A percentile compares a stretch with the other conserved stretches of the same genome.
Evolutionary conservation across 2,329 filamentous ascomycete genomes (phyloP).

Genomic region (Metarhizium rileyi): DNA sequence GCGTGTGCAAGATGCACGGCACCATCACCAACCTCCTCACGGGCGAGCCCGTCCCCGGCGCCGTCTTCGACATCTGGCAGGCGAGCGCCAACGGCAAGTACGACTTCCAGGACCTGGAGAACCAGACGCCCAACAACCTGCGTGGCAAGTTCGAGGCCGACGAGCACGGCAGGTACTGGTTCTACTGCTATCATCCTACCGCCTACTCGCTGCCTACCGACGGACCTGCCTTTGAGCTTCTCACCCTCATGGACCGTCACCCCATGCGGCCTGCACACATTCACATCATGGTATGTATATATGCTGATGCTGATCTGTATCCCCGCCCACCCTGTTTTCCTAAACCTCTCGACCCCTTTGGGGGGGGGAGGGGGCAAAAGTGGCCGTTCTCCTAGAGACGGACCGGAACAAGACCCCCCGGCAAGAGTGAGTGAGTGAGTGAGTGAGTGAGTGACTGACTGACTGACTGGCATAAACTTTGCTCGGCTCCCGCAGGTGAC

Average conservation of each 20-base stretch:
- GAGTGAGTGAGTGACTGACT: too few species aligned
- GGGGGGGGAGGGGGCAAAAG: too few species aligned
- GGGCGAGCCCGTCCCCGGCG: conserved; percentile 54
- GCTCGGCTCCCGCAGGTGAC: conserved; percentile 30
- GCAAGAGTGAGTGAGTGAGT: too few species aligned
- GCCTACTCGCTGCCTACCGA: conserved; percentile 62
- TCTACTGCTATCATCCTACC: conserved; percentile 68
- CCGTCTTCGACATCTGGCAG: conserved; percentile 72
- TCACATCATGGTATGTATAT: conserved; percentile 38
- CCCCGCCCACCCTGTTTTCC: too few species aligned
- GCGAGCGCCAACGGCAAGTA: conserved; percentile 67
- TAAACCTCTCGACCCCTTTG: too few species aligned
- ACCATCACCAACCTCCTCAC: conserved; percentile 54
- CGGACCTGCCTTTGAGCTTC: conserved; percentile 34
- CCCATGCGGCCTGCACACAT: conserved; percentile 41
- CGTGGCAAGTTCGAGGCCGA: conserved; percentile 67
- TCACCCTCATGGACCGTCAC: conserved; percentile 37
- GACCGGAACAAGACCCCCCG: too few species aligned
- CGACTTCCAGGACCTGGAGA: conserved; percentile 64
- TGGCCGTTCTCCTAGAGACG: too few species aligned
- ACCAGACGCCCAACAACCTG: conserved; percentile 64
- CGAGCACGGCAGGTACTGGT: conserved; percentile 58
- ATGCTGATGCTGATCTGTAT: too few species aligned
- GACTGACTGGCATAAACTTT: background rate
- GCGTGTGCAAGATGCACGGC: conserved; percentile 59